Percentiles rank a stretch among this genome's conserved stretches.
These are phyloP conservation scores for Stenogyne calaminthoides DNA, from an alignment of 305 asterid genomes.

Conservation along the genomic window DNA sequence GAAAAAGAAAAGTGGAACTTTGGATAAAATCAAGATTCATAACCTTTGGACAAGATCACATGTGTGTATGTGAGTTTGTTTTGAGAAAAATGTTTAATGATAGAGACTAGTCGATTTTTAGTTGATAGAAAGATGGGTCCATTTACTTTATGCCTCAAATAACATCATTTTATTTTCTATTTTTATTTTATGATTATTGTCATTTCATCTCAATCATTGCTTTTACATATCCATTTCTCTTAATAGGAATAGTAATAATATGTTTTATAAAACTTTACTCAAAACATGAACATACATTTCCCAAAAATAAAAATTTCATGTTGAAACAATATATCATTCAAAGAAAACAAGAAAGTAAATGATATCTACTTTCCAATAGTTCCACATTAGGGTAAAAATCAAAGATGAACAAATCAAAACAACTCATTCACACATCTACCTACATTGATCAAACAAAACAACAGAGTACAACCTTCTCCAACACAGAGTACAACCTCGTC, in stretches of 20 bases:
- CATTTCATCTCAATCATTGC: neutral
- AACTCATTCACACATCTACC: constrained; percentile 31
- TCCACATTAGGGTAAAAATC: neutral
- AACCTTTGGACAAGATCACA: neutral
- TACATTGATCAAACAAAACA: constrained; percentile 28
- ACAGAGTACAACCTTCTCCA: neutral
- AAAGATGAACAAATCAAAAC: constrained; percentile 20
- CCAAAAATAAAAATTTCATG: neutral
- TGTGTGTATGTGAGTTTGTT: constrained; percentile 9
- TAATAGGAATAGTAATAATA: neutral
- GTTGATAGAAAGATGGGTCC: constrained; percentile 28
- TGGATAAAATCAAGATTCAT: constrained; percentile 7
- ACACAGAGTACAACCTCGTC: neutral
- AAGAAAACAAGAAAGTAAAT: neutral
- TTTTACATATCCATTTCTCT: neutral
- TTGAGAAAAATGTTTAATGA: neutral
- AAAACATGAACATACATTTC: neutral
- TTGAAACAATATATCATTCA: neutral
- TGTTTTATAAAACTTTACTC: neutral
- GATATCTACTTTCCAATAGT: neutral
- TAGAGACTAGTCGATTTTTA: constrained; percentile 19
- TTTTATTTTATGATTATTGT: neutral
- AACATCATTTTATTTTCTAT: neutral
- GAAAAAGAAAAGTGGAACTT: neutral
- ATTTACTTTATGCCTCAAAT: constrained; percentile 25